A percentile compares a stretch with the other conserved stretches of the same genome.
phyloP scores from a whole-genome alignment of 2,329 filamentous ascomycete genomes.

The Teratosphaeria destructans region DNA sequence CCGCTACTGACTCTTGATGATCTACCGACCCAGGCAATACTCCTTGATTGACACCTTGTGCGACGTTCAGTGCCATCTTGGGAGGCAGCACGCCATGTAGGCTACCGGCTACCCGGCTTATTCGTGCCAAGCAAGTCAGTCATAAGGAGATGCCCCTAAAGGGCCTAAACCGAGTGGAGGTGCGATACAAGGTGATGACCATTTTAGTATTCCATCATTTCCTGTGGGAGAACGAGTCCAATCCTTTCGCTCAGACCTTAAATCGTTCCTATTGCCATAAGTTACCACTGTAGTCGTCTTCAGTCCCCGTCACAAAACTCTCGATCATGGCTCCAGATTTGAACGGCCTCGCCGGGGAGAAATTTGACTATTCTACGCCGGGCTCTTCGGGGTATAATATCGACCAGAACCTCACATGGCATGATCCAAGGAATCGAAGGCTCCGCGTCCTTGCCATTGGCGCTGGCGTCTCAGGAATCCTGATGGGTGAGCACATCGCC shows the following conservation, averaged over 20 bases:
- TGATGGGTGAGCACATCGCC: conserved; percentile 17
- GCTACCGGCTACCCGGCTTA: background rate
- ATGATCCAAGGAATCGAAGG: conserved; percentile 33
- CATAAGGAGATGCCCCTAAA: background rate
- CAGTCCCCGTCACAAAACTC: background rate
- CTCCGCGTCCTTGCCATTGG: conserved; percentile 40
- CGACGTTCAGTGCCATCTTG: too few relatives aligned
- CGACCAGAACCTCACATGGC: conserved; percentile 27
- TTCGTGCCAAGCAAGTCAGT: too few relatives aligned
- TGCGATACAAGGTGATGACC: background rate
- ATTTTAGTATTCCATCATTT: background rate
- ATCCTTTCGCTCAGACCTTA: too few relatives aligned
- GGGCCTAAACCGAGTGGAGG: background rate
- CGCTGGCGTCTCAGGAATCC: conserved; percentile 37
- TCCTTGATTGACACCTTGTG: background rate
- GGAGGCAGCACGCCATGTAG: background rate
- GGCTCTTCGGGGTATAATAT: conserved; percentile 33
- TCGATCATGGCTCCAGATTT: conserved; percentile 34
- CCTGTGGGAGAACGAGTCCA: too few relatives aligned
- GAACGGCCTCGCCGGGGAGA: conserved; percentile 27
- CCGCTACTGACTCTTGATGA: too few relatives aligned
- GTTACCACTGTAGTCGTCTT: too few relatives aligned
- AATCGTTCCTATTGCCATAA: too few relatives aligned
- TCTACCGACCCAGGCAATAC: too few relatives aligned
- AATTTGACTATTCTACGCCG: conserved; percentile 34